These are phyloP conservation scores for Syncephalastrum racemosum DNA, from an alignment of 371 early-diverging fungal genomes.

Conservation along the genomic window DNA sequence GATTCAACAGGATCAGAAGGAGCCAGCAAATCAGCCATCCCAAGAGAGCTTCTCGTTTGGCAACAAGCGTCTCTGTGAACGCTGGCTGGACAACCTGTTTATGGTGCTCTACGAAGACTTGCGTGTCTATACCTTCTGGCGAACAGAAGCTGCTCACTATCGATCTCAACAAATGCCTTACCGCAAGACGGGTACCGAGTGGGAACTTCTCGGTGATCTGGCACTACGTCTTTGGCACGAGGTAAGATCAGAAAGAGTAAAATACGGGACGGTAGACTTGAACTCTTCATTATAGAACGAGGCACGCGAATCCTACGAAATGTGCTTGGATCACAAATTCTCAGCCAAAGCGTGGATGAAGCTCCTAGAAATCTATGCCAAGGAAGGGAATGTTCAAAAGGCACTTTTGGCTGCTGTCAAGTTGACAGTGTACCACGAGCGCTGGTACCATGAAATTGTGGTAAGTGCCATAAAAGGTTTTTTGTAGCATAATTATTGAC, in stretches of 20 bases:
- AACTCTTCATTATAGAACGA: slow-evolving; percentile 57
- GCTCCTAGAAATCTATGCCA: slow-evolving; percentile 80
- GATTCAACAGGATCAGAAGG: slow-evolving; percentile 12
- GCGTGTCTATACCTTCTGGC: slow-evolving; percentile 89
- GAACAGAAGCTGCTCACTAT: slow-evolving; percentile 67
- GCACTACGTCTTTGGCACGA: slow-evolving; percentile 83
- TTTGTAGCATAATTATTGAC: background rate
- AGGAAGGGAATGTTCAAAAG: slow-evolving; percentile 74
- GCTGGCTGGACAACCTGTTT: slow-evolving; percentile 97
- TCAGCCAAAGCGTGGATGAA: slow-evolving; percentile 85
- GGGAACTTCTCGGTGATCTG: slow-evolving; percentile 95
- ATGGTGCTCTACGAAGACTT: slow-evolving; percentile 97
- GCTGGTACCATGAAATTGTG: slow-evolving; percentile 83
- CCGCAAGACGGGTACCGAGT: slow-evolving; percentile 91
- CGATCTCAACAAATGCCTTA: slow-evolving; percentile 76
- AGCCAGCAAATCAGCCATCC: slow-evolving; percentile 5
- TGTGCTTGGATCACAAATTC: slow-evolving; percentile 87
- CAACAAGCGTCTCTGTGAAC: slow-evolving; percentile 95
- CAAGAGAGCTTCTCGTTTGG: slow-evolving; percentile 68
- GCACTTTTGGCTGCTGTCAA: slow-evolving; percentile 81
- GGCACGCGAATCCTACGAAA: slow-evolving; percentile 86
- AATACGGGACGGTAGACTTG: background rate
- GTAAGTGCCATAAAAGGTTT: slow-evolving; percentile 42
- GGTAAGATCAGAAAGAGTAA: slow-evolving; percentile 28
- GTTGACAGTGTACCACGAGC: slow-evolving; percentile 77